Evolutionary conservation across 805 yeast species (phyloP), one percentile per base, ranked within the genome.

Genomic region (Metschnikowia kofuensis): DNA sequence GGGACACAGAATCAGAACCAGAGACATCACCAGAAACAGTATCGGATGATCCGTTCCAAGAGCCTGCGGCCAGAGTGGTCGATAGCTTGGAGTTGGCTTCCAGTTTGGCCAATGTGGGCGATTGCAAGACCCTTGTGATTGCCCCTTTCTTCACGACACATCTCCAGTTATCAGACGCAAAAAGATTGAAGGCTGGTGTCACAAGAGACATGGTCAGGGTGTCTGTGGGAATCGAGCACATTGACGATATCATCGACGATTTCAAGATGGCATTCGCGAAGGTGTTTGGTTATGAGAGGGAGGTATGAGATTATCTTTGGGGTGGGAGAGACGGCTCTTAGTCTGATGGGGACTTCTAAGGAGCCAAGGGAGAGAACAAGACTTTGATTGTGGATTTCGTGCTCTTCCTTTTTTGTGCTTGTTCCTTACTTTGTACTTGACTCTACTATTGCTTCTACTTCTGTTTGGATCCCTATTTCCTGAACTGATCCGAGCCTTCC

Each of bases 71-170:
- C 46, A 79, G 76, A 58, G 89, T 90, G 52, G 96, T 89, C 52
- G 96, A 91, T 68, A 74, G 71, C 59, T 80, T 94, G 69, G 80
- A 89, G 69, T 71, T 94, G 49, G 95, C 96, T 48, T 85, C 96
- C 31, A 88, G 90, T 74, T 82, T 94, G 65, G 98, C 99, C 43
- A 92, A 92, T 62, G 97, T 92, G 51, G 99, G 99, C 66, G 98
- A 92, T 65, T 84, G 91, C 44, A 94, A 92, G 75, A 89, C 98
- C 39, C 79, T 92, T 65, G 96, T 92, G 49, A 92, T 92, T 68
- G 91, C 97, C 46, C 99, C 99, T 56, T 91, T 85, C 78, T 89
- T 80, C 70, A 94, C 98, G 37, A 92, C 98, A 26, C 99, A 92
- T 70, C 90, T 89, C 67, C 98, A 94, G 75, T 79, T 92, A 63